Percentiles rank a stretch among this genome's conserved stretches.
These are phyloP conservation scores for Vicia sativa DNA, from an alignment of 306 rosid species.

Conservation along the genomic window DNA sequence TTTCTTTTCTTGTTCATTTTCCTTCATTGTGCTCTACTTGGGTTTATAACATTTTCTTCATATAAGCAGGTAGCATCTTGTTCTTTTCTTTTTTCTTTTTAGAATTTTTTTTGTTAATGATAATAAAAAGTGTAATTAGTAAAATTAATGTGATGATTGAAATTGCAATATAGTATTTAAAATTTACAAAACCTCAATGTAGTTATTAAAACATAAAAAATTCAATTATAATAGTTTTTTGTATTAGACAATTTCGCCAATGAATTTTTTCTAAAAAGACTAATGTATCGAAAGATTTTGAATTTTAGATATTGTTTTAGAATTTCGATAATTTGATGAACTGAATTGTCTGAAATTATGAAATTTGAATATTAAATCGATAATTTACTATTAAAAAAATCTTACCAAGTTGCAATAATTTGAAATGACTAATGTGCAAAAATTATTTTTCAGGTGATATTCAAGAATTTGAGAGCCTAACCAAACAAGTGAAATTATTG, in stretches of 20 bases:
- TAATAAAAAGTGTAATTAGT: background rate
- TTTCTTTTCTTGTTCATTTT: constrained; percentile 1
- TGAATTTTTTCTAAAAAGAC: background rate
- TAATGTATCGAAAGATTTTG: background rate
- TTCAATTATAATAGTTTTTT: background rate
- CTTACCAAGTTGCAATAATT: background rate
- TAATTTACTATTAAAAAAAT: too few species aligned
- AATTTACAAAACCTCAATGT: background rate
- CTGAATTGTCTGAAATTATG: background rate
- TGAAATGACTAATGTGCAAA: background rate
- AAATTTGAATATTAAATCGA: background rate
- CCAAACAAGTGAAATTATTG: background rate
- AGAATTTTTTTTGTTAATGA: background rate
- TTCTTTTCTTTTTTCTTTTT: background rate
- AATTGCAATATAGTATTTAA: background rate
- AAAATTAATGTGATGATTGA: background rate
- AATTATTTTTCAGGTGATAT: background rate
- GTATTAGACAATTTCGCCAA: background rate
- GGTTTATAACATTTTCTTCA: constrained; percentile 6
- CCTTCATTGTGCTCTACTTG: constrained; percentile 12
- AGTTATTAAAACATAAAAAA: background rate
- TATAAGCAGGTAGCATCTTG: constrained; percentile 2
- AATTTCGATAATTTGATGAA: background rate
- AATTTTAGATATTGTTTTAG: background rate
- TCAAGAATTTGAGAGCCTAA: constrained; percentile 4